These are phyloP conservation scores for Suillus placidus DNA, from an alignment of 768 basidiomycete species.

Conservation along the genomic window DNA sequence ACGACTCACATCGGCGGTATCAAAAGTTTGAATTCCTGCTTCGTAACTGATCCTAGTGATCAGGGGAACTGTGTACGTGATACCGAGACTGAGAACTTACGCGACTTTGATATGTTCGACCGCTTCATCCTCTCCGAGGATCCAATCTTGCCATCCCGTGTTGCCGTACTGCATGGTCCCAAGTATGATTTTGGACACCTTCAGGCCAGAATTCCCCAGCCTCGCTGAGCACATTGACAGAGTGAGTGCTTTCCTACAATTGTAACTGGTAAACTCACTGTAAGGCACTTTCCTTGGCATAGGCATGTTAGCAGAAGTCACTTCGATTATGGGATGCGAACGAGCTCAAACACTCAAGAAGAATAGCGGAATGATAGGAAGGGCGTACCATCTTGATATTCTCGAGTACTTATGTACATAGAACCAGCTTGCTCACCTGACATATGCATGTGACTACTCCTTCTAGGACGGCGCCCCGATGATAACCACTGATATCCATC, in stretches of 20 bases:
- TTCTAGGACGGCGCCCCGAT: no score
- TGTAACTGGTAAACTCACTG: slow-evolving; percentile 25
- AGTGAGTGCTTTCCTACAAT: not conserved
- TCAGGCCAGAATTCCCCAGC: slow-evolving; percentile 50
- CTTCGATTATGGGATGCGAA: not conserved
- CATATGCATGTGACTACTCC: slow-evolving; percentile 4
- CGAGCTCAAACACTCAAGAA: not conserved
- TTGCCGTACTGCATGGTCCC: slow-evolving; percentile 50
- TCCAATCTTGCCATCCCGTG: slow-evolving; percentile 57
- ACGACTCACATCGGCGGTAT: slow-evolving; percentile 35
- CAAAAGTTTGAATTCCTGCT: slow-evolving; percentile 39
- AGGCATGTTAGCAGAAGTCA: slow-evolving; percentile 18
- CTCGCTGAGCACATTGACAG: slow-evolving; percentile 31
- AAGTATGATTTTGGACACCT: slow-evolving; percentile 54
- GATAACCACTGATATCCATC: no score
- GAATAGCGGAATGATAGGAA: not conserved
- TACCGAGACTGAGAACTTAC: slow-evolving; percentile 27
- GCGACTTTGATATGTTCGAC: slow-evolving; percentile 52
- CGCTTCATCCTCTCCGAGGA: slow-evolving; percentile 48
- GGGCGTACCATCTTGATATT: not conserved
- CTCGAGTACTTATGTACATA: not conserved
- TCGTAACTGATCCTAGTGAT: slow-evolving; percentile 30
- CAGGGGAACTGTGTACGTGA: not conserved
- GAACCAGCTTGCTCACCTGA: not conserved
- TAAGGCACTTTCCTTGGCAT: slow-evolving; percentile 33